Conservation (phyloP, 2,329 filamentous ascomycete species). For the Fusarium virguliforme region DNA sequence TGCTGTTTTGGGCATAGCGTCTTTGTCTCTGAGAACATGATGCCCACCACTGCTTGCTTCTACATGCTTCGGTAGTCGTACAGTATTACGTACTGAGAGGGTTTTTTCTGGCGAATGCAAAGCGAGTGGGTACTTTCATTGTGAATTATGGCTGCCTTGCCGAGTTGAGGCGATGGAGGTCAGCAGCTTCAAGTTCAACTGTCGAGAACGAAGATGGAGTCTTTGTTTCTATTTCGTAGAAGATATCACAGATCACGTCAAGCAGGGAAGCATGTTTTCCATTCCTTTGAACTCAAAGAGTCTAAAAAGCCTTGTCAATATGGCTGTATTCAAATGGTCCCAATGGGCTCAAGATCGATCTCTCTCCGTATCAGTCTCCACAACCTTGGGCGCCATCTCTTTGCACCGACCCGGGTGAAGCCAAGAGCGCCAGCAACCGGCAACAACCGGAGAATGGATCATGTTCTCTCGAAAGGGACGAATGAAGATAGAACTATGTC, state of each 20-base stretch:
- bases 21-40: background rate
- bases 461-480: background rate
- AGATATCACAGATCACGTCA: background rate
- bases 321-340: too few species aligned
- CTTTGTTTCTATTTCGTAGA: background rate
- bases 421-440: background rate
- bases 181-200: too few species aligned
- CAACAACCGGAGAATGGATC: background rate
- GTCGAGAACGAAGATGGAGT: too few species aligned
- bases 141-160: background rate
- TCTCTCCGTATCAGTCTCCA: background rate
- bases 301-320: background rate
- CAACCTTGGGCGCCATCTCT: background rate
- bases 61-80: background rate
- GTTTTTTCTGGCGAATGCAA: background rate
- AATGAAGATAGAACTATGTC: background rate
- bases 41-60: background rate
- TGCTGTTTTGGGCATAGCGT: slow-evolving; percentile 13
- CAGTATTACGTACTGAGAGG: background rate
- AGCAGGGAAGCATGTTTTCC: too few species aligned
- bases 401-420: slow-evolving; percentile 1
- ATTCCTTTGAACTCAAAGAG: too few species aligned
- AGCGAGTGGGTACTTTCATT: background rate
- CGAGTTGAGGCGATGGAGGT: background rate
- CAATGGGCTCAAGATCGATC: too few species aligned